Percentiles rank a stretch among this genome's conserved stretches.
Conservation (phyloP, 2,329 filamentous ascomycete genomes). For the Aureobasidium sp. region DNA sequence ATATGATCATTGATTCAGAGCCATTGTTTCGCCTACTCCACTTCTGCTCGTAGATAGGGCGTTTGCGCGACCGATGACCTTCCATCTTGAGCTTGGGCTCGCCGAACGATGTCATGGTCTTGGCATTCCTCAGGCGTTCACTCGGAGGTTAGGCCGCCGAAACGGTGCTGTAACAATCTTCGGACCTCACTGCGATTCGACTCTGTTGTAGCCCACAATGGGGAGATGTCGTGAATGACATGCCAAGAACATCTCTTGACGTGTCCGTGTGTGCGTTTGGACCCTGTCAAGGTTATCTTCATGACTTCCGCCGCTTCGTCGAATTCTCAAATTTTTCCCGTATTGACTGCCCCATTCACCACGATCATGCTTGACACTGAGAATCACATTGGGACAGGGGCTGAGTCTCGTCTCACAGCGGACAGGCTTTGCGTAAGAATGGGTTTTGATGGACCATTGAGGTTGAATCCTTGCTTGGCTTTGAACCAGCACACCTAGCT, state of each 20-base stretch:
- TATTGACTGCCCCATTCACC: background rate
- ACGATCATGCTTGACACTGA: background rate
- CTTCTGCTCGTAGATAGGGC: background rate
- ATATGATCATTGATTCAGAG: background rate
- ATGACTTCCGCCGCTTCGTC: background rate
- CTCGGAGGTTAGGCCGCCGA: no score
- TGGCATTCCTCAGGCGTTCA: background rate
- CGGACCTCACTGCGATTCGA: background rate
- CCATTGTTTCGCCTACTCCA: background rate
- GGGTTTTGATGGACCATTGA: background rate
- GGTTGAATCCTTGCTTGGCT: background rate
- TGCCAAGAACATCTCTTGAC: background rate
- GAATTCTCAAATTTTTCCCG: background rate
- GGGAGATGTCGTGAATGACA: background rate
- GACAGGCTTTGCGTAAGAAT: background rate
- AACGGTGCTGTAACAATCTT: background rate
- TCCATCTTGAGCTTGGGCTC: background rate
- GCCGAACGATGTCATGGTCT: constrained; percentile 4
- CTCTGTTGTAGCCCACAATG: background rate
- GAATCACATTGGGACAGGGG: background rate
- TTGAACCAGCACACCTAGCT: background rate
- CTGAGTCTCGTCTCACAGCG: background rate
- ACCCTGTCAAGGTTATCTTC: background rate
- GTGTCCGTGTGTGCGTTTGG: background rate
- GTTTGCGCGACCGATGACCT: constrained; percentile 1